These are phyloP conservation scores for Phytophthora boehmeriae DNA, from an alignment of 352 stramenopile species.

Conservation along the genomic window DNA sequence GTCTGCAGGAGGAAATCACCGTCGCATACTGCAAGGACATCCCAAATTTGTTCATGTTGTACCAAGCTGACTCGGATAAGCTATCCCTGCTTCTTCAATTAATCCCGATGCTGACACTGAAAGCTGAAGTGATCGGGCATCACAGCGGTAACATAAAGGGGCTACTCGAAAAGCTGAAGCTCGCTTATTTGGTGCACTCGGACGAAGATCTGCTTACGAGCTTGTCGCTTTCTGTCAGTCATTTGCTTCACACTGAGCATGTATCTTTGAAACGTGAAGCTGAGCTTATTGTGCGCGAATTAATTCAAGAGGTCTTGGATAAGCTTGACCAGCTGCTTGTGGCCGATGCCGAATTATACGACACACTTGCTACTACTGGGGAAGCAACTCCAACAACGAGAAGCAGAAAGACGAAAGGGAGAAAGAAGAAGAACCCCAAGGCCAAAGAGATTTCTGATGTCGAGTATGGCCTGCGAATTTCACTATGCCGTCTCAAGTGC, in stretches of 20 bases:
- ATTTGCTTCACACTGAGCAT: slow-evolving; percentile 76
- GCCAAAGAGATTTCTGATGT: slow-evolving; percentile 64
- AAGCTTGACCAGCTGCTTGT: slow-evolving; percentile 58
- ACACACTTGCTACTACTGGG: slow-evolving; percentile 14
- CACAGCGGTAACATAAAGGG: slow-evolving; percentile 70
- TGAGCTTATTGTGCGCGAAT: slow-evolving; percentile 74
- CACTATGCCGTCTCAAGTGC: slow-evolving; percentile 64
- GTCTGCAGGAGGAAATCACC: slow-evolving; percentile 72
- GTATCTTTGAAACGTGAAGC: slow-evolving; percentile 81
- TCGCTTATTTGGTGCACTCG: slow-evolving; percentile 67
- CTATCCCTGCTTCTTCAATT: slow-evolving; percentile 75
- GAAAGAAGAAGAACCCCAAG: slow-evolving; percentile 39
- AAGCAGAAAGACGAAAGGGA: slow-evolving; percentile 34
- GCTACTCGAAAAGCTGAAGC: slow-evolving; percentile 79
- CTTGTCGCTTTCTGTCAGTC: slow-evolving; percentile 67
- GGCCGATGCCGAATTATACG: slow-evolving; percentile 54
- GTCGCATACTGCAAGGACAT: slow-evolving; percentile 85
- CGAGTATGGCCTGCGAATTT: slow-evolving; percentile 70
- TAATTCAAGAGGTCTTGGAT: slow-evolving; percentile 72
- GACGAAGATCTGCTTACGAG: slow-evolving; percentile 75
- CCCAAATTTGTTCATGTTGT: slow-evolving; percentile 71
- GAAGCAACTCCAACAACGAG: slow-evolving; percentile 25
- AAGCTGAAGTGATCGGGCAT: slow-evolving; percentile 67
- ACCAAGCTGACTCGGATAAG: slow-evolving; percentile 84
- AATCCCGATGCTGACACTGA: slow-evolving; percentile 73